Percentiles rank a stretch among this genome's conserved stretches.
Evolutionary conservation across 2,329 filamentous ascomycete species (phyloP).

Genomic region (Fusarium ramigenum): DNA sequence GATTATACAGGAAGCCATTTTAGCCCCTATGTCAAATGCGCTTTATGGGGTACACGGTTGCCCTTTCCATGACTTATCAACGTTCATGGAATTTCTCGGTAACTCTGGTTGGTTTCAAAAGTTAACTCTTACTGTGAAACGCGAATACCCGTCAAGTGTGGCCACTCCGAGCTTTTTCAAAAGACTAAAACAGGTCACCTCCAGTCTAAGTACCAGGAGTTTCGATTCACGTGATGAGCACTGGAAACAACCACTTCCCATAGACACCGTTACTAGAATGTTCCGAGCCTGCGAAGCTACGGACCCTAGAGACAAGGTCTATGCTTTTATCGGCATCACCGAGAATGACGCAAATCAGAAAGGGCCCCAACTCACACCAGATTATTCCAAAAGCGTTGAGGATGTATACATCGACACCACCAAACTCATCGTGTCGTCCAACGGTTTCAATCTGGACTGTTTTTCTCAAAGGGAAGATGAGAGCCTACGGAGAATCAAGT

Average conservation of each 20-base stretch:
- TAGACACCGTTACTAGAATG: background rate
- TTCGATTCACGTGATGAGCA: rapidly evolving
- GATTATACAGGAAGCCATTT: background rate
- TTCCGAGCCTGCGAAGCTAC: background rate
- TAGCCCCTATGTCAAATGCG: background rate
- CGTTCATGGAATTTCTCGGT: rapidly evolving
- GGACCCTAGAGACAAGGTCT: background rate
- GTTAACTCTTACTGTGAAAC: too few relatives aligned
- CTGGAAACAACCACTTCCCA: background rate
- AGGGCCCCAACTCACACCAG: background rate
- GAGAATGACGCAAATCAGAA: background rate
- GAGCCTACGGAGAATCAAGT: background rate
- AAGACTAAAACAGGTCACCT: rapidly evolving
- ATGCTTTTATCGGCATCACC: background rate
- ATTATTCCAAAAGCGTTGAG: background rate
- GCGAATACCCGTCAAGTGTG: too few relatives aligned
- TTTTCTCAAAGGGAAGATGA: background rate
- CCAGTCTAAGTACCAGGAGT: background rate
- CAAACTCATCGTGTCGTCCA: background rate
- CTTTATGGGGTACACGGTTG: too few relatives aligned
- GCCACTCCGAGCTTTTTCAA: background rate
- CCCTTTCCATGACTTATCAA: background rate
- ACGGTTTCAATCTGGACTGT: background rate
- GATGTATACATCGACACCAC: background rate
- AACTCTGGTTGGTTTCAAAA: background rate